phyloP scores from a whole-genome alignment of 345 rosid species.

The Eucalyptus marginata region DNA sequence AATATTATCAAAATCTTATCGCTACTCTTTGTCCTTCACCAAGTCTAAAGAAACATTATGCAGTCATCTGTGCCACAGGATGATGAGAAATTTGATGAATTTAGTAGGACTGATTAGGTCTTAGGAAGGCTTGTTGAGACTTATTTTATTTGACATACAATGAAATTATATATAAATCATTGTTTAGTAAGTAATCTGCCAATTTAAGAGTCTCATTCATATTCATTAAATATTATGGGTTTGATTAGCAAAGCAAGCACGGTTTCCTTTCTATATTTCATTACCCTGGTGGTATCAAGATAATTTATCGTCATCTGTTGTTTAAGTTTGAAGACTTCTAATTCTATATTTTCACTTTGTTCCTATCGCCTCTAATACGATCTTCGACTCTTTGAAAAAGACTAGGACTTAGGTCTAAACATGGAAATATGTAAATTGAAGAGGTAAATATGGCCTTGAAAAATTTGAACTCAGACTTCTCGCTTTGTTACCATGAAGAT shows the following conservation, averaged over 20 bases:
- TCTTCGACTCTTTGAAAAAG: background rate
- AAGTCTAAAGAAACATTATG: background rate
- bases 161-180: background rate
- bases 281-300: background rate
- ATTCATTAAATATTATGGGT: background rate
- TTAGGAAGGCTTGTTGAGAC: background rate
- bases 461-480: background rate
- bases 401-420: background rate
- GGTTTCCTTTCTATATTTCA: background rate
- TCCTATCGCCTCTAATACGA: background rate
- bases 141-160: background rate
- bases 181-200: background rate
- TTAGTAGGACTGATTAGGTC: background rate
- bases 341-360: background rate
- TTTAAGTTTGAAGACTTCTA: background rate
- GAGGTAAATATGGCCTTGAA: background rate
- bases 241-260: background rate
- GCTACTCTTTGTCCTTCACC: background rate
- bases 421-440: background rate
- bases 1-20: background rate
- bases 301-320: background rate
- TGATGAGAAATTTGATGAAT: background rate
- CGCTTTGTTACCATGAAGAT: accelerated
- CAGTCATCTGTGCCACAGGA: background rate
- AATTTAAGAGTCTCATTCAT: background rate